Base-by-base conservation (phyloP, 2,329 filamentous ascomycete species). In the Fusarium sp. region DNA sequence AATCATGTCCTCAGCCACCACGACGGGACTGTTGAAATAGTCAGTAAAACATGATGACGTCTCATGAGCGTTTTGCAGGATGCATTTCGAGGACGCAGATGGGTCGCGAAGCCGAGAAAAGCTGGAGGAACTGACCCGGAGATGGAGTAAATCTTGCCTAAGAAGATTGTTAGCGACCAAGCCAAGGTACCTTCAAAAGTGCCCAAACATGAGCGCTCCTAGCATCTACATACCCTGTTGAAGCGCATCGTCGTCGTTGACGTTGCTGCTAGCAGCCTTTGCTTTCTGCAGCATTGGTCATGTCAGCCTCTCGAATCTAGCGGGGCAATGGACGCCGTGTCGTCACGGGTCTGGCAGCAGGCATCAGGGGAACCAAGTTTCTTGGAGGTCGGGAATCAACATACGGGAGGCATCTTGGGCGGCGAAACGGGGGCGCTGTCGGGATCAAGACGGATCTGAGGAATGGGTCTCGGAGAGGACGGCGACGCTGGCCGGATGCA, bases 1-100 rank as follows among this genome's bases (percentile, higher is more conserved):
- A 81, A 96, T 94, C 95, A 99, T 98, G 85, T 98, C 92, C 87
- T 98, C 96, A 82, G 96, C 96, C 78, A 99, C 90, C 80, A 99
- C 92, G 88, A 99, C 96, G 81, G 96, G 96, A 77, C 94, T 92
- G 75, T 49, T 57, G 27, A 51, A 56, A 64, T 35, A 58, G 74
- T 86, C 79, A 86, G 83, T 59, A 67, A 57, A 46, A 51, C 46
- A 64, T 67, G 24, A 60, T 51, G 56, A 36, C 14, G 27, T 58
- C 14, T 20, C 31, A 67, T 20, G 22, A 66, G 40, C 14, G 42
- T 35, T 49, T 59, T 69, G 38, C 36, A 51, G 57, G 57, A 63
- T 49, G 33, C 49, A 66, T 66, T 46, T 51, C 51, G 56, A 49
- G 57, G 57, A 20, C 60, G 60, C 57, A 49, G 29, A 38, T 59